Evolutionary conservation across 805 yeast species (phyloP), one percentile per base, ranked within the genome.

Genomic region (Lipomyces kockii): DNA sequence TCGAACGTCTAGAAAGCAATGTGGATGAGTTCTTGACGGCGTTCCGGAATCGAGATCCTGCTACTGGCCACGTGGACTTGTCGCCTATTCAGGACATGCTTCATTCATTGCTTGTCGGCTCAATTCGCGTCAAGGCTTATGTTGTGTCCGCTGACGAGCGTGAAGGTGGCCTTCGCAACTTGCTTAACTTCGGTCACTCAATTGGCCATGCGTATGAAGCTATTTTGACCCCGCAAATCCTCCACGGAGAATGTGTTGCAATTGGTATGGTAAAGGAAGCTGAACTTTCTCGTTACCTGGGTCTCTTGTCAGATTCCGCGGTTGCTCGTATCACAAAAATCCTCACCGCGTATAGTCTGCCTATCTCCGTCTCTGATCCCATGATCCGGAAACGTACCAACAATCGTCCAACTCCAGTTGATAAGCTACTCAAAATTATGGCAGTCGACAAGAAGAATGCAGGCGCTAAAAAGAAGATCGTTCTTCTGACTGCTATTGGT

Each of bases 171-270:
- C 84, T 95, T 72, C 86, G 99, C 80, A 95, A 95, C 78, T 80
- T 95, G 71, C 83, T 95, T 68, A 95, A 95, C 80, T 95, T 94
- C 77, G 99, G 99, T 46, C 99, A 95, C 78, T 86, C 97, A 35
- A 93, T 95, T 74, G 99, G 99, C 57, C 99, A 95, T 78, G 99
- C 99, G 25, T 92, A 90, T 72, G 99, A 95, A 81, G 98, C 99
- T n/a, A 87, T 95, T 46, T 83, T 95, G 70, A 93, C 98, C 3
- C 99, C 99, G 8, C 92, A 93, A 78, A 95, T 97, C 29, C 84
- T 95, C 57, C 99, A 95, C 76, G 99, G 99, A 68, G 99, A 95
- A 80, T 95, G 99, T 84, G 99, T 95, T n/a, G 85, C 98, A n/a
- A 85, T 95, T 68, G 99, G 99, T 71, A 90, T 92, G 85, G 88